Conservation (phyloP, 2,329 filamentous ascomycete genomes). For the Chalaropsis ovoidea region DNA sequence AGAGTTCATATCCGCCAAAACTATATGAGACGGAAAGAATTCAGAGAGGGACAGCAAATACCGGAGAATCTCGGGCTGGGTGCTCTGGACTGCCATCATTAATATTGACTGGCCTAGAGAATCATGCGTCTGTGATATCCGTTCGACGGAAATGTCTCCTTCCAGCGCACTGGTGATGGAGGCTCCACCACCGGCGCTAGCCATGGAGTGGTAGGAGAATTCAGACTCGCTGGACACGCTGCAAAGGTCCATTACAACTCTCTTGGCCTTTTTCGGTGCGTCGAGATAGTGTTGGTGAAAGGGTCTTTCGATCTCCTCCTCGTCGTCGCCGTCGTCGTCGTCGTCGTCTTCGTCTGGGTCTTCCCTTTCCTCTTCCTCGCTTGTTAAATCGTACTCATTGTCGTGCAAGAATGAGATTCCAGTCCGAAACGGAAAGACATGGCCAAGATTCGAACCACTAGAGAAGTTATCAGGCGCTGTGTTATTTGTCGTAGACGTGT, state of each 20-base stretch:
- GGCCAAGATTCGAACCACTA: slow-evolving; percentile 53
- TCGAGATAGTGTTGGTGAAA: slow-evolving; percentile 26
- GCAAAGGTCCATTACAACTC: slow-evolving; percentile 78
- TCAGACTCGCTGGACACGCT: slow-evolving; percentile 82
- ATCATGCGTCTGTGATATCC: slow-evolving; percentile 60
- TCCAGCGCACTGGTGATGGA: slow-evolving; percentile 65
- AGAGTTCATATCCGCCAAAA: slow-evolving; percentile 78
- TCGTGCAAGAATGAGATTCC: neutral
- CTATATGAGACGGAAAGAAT: slow-evolving; percentile 59
- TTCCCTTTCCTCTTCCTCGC: slow-evolving; percentile 5
- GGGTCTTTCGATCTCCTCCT: slow-evolving; percentile 28
- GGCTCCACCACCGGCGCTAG: slow-evolving; percentile 61
- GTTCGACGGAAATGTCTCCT: slow-evolving; percentile 76
- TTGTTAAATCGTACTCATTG: slow-evolving; percentile 33
- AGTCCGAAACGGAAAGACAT: slow-evolving; percentile 75
- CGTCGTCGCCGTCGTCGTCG: slow-evolving; percentile 36
- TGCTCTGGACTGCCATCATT: slow-evolving; percentile 75
- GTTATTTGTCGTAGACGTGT: slow-evolving; percentile 33
- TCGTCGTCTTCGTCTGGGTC: slow-evolving; percentile 7
- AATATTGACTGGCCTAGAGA: slow-evolving; percentile 68
- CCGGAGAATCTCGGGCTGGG: slow-evolving; percentile 58
- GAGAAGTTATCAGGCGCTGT: slow-evolving; percentile 37
- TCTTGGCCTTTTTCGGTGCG: slow-evolving; percentile 52
- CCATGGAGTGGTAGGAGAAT: slow-evolving; percentile 62
- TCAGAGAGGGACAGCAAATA: slow-evolving; percentile 71